A percentile compares a stretch with the other conserved stretches of the same genome.
phyloP scores from a whole-genome alignment of 805 yeast genomes.

The Ogataea corticis region DNA sequence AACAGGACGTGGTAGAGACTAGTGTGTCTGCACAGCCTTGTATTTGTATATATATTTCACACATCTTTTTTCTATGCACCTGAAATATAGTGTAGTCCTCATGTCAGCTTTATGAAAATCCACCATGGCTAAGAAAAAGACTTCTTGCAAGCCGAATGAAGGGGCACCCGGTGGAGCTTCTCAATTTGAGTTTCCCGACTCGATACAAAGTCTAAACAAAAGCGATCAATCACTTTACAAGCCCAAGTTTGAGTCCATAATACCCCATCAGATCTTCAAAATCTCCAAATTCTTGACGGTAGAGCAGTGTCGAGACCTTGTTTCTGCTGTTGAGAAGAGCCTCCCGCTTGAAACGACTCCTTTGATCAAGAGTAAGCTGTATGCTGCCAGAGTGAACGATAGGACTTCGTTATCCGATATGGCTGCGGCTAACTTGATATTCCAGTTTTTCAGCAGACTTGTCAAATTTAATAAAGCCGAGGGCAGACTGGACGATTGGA shows the following conservation, averaged over 20 bases:
- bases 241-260: slow-evolving; percentile 12
- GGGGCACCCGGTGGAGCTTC: no score
- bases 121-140: no score
- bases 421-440: slow-evolving; percentile 39
- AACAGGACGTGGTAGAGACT: no score
- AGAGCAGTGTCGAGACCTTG: slow-evolving; percentile 41
- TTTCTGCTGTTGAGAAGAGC: slow-evolving; percentile 28
- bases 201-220: not conserved
- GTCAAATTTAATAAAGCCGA: slow-evolving; percentile 33
- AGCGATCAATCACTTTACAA: slow-evolving; percentile 6
- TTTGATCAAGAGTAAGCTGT: slow-evolving; percentile 46
- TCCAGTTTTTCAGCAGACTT: slow-evolving; percentile 42
- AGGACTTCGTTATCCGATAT: slow-evolving; percentile 44
- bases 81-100: no score
- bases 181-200: slow-evolving; percentile 9
- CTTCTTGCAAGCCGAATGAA: no score
- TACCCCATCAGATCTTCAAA: slow-evolving; percentile 41
- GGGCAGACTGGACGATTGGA: slow-evolving; percentile 31
- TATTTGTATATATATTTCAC: no score
- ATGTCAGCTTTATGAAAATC: no score
- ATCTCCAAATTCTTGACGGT: slow-evolving; percentile 40
- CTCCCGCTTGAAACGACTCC: slow-evolving; percentile 48
- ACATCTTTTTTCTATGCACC: no score
- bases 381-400: slow-evolving; percentile 61
- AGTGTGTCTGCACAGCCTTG: no score